A percentile compares a stretch with the other conserved stretches of the same genome.
These are phyloP conservation scores for Plenodomus tracheiphilus DNA, from an alignment of 2,329 filamentous ascomycete species.

Conservation along the genomic window DNA sequence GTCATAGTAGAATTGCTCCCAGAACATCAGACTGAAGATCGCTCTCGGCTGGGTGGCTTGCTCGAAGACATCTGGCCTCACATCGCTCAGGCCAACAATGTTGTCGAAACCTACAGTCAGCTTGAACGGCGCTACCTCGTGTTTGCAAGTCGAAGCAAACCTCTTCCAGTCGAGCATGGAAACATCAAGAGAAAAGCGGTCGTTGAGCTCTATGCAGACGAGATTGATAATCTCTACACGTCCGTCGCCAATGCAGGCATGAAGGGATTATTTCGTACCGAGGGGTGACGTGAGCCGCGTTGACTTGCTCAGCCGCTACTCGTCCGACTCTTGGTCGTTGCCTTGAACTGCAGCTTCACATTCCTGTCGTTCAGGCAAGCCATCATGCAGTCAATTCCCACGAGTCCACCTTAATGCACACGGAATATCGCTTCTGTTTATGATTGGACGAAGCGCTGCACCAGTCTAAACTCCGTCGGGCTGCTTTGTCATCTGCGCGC, in stretches of 20 bases:
- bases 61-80: conserved; percentile 49
- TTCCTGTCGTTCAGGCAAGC: background rate
- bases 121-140: conserved; percentile 50
- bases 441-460: background rate
- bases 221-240: conserved; percentile 54
- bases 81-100: conserved; percentile 50
- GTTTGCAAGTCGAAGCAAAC: conserved; percentile 49
- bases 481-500: background rate
- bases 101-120: conserved; percentile 47
- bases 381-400: background rate
- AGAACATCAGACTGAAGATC: conserved; percentile 22
- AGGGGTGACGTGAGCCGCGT: background rate
- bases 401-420: background rate
- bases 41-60: conserved; percentile 29
- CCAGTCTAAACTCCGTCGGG: background rate
- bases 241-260: conserved; percentile 10
- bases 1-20: conserved; percentile 35
- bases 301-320: background rate
- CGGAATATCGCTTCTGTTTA: background rate
- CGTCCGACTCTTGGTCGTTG: no score
- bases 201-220: conserved; percentile 47
- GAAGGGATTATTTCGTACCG: conserved; percentile 13
- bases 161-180: conserved; percentile 53
- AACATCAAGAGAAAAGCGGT: conserved; percentile 50
- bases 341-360: background rate